Evolutionary conservation across 768 basidiomycete genomes (phyloP).

Genomic region (Bullera alba): DNA sequence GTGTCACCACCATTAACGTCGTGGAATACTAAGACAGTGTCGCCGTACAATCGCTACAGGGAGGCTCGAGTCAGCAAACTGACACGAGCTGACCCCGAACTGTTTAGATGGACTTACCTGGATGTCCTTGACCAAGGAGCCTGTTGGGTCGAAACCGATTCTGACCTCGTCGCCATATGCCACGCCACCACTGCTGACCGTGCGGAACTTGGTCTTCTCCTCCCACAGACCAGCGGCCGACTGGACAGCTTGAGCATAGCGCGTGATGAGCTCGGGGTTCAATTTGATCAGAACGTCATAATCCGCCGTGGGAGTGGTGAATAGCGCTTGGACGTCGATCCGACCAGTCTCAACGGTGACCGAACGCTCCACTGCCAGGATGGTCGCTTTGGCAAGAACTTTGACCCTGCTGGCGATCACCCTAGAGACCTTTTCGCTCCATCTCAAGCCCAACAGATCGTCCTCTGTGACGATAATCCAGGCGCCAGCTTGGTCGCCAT

Average conservation of each 20-base stretch:
- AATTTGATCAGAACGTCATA: slow-evolving; percentile 81
- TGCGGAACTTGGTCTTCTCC: slow-evolving; percentile 20
- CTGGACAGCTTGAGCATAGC: slow-evolving; percentile 65
- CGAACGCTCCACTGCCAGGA: slow-evolving; percentile 54
- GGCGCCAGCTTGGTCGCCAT: too few species aligned
- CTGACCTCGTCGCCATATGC: slow-evolving; percentile 33
- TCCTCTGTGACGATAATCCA: slow-evolving; percentile 76
- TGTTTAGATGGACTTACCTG: slow-evolving; percentile 52
- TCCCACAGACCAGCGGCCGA: slow-evolving; percentile 51
- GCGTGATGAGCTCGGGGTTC: slow-evolving; percentile 58
- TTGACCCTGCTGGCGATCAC: slow-evolving; percentile 68
- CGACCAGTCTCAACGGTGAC: slow-evolving; percentile 52
- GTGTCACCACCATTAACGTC: slow-evolving; percentile 71
- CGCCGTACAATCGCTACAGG: slow-evolving; percentile 64
- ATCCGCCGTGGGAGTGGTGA: slow-evolving; percentile 71
- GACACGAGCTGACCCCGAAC: background rate
- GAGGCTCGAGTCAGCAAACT: too few species aligned
- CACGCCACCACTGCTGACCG: slow-evolving; percentile 10
- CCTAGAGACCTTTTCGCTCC: slow-evolving; percentile 65
- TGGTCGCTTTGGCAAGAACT: slow-evolving; percentile 69
- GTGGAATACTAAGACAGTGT: slow-evolving; percentile 74
- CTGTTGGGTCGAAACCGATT: slow-evolving; percentile 76
- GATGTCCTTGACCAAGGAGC: slow-evolving; percentile 61
- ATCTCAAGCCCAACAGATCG: slow-evolving; percentile 66
- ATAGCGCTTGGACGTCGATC: slow-evolving; percentile 63